These are phyloP conservation scores for Fraxinus pennsylvanica DNA, from an alignment of 257 asterid genomes.

Conservation along the genomic window DNA sequence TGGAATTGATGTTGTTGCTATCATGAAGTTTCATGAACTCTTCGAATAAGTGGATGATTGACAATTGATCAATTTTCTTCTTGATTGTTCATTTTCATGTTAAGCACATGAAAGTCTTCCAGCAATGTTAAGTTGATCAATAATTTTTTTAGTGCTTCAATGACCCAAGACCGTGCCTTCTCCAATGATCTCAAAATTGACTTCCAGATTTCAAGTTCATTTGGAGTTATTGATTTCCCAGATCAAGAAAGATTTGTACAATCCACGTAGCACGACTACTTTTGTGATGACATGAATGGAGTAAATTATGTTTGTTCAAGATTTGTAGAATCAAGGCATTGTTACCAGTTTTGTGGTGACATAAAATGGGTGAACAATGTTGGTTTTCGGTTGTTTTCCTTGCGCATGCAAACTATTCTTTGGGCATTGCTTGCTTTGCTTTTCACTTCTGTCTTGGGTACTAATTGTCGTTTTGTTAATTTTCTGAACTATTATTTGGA, in stretches of 20 bases:
- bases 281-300: neutral
- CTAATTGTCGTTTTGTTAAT: neutral
- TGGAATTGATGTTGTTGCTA: conserved; percentile 12
- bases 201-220: neutral
- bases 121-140: neutral
- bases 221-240: neutral
- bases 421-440: neutral
- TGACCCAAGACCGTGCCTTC: neutral
- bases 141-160: neutral
- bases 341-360: neutral
- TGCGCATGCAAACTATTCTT: neutral
- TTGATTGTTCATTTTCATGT: neutral
- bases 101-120: neutral
- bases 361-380: neutral
- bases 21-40: neutral
- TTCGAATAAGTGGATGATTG: neutral
- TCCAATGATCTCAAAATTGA: neutral
- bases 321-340: neutral
- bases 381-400: neutral
- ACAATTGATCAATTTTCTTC: neutral
- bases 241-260: neutral
- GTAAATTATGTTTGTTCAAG: neutral
- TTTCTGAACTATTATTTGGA: neutral
- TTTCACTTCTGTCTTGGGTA: neutral
- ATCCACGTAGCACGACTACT: neutral